These are phyloP conservation scores for Phlebiopsis flavidoalba DNA, from an alignment of 768 basidiomycete species.

Conservation along the genomic window DNA sequence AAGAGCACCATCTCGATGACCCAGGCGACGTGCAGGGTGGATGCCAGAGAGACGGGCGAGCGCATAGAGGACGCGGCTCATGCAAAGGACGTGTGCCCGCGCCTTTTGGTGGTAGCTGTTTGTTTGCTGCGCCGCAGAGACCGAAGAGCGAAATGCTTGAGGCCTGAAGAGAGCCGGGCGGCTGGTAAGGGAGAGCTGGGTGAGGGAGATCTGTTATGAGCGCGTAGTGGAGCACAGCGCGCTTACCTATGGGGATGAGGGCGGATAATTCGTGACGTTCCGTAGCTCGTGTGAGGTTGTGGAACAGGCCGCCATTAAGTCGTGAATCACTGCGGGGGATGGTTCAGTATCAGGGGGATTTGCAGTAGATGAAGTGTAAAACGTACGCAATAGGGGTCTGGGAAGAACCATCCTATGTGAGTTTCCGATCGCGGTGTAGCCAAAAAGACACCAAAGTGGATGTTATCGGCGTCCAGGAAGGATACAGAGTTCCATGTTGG, in stretches of 20 bases:
- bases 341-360: conserved; percentile 15
- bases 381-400: conserved; percentile 40
- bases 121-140: conserved; percentile 56
- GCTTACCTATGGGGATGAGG: conserved; percentile 75
- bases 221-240: conserved; percentile 2
- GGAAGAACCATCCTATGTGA: conserved; percentile 56
- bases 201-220: neutral
- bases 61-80: conserved; percentile 62
- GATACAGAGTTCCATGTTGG: conserved; percentile 72
- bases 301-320: conserved; percentile 48
- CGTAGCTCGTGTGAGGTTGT: conserved; percentile 73
- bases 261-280: conserved; percentile 64
- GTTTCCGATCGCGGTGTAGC: conserved; percentile 55
- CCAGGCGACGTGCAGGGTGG: conserved; percentile 65
- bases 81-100: conserved; percentile 71
- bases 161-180: conserved; percentile 59
- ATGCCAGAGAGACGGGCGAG: conserved; percentile 65
- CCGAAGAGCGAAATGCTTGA: conserved; percentile 68
- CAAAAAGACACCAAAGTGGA: conserved; percentile 75
- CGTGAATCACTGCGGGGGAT: conserved; percentile 25
- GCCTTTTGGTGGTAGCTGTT: conserved; percentile 62
- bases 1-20: conserved; percentile 80
- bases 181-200: conserved; percentile 30
- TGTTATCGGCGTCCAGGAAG: conserved; percentile 52
- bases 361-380: neutral